Base-by-base conservation (phyloP, 2,329 filamentous ascomycete genomes). In the Pseudocercospora macadamiae region DNA sequence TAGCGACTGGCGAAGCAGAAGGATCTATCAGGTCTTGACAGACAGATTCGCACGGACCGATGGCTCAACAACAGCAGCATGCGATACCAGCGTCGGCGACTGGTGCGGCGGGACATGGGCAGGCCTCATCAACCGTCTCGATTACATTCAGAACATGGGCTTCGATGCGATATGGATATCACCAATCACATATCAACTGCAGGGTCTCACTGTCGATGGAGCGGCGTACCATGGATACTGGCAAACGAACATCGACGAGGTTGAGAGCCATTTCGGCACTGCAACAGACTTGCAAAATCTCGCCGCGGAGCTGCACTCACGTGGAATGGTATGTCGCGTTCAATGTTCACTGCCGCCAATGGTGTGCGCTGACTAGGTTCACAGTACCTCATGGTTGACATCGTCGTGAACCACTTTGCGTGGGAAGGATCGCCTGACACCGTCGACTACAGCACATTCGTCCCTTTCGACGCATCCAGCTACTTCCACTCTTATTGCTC, bases 21-120 rank as follows among this genome's bases (percentile, higher is more conserved):
- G 71, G 25, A 77, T 79, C 51, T 79, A 78, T 60, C 76, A 79
- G 64, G 66, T 79, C 16, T 62, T 79, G 18, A 78, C 76, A 9
- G 76, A 78, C 64, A 68, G 76, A 16, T 78, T 75, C 61, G 75
- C 75, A 7, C 71, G 70, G 4, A 66, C 71, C 2, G 75, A 78
- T 68, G 71, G 72, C 54, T 75, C 73, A 49, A 76, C 74, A 2
- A 75, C 71, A 3, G 73, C 75, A 5, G 51, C 68, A 9, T 78
- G 76, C 59, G 68, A 75, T 52, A 72, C 72, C 8, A 61, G 49
- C 3, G 60, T 67, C n/a, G 57, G 68, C 2, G 55, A 70, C 23
- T 87, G 86, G 71, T 88, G 86, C 64, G 84, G 84, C 37, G 86
- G 86, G 14, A 84, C 82, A 0, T 89, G 82, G 68, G 72, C 76